Evolutionary conservation across 495 filamentous ascomycete species (phyloP), one percentile per base, ranked within the genome.

Genomic region (Hypomontagnella monticulosa): DNA sequence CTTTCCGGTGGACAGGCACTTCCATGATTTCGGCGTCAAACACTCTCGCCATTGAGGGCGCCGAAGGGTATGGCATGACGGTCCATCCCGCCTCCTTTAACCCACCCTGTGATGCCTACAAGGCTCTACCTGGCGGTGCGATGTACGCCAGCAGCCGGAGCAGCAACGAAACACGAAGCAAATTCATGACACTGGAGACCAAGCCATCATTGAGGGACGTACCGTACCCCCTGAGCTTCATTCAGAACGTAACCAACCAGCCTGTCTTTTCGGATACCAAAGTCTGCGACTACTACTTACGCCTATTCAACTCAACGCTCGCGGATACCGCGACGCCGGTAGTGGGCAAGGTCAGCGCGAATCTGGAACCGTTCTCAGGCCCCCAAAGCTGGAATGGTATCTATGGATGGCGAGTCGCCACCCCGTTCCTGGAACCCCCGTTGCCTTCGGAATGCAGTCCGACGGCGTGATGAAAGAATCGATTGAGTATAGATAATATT

Each of bases 201-300:
- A 18, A 62, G 7, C 18, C 38, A 2, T 33, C 59, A 5, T 1
- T 19, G 5, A 42, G n/a, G 4, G 3, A 54, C 11, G 67, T 61
- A 23, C 72, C 78, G 9, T 80, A 75, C 53, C 67, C 75, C 0
- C 49, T 81, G 36, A 67, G 69, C 2, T 71, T 80, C 16, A 73
- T 81, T 52, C 68, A 61, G 36, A 78, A 77, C 53, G 69, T 79
- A 19, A 81, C 78, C 6, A 81, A 79, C 69, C 78, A 81, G 53
- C 77, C 76, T 11, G 76, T 70, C 11, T 81, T 80, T 57, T 74
- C 75, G 30, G 74, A 75, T 51, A 67, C 72, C 0, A 57, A 55
- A 1, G 43, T 68, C 0, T 81, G 78, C 65, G 77, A 80, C 58
- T 71, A 77, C 47, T 79, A 77, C 69, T 67, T 69, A 43, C 72